phyloP scores from a whole-genome alignment of 2,329 filamentous ascomycete species.

The Xylariales sp. region DNA sequence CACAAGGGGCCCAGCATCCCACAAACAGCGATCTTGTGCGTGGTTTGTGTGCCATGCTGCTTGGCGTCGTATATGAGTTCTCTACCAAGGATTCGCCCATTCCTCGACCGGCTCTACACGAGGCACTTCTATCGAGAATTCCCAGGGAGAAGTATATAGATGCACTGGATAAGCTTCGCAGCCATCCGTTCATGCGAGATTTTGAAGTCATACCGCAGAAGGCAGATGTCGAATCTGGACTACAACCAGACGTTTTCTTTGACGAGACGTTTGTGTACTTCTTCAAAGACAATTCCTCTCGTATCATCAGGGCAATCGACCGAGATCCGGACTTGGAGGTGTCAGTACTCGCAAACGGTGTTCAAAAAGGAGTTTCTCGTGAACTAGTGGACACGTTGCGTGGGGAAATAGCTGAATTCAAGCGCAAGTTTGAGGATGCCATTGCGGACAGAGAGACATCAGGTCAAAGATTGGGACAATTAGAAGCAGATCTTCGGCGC shows the following conservation, averaged over 20 bases:
- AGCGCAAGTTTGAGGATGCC: conserved; percentile 42
- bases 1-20: conserved; percentile 67
- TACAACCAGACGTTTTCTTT: conserved; percentile 78
- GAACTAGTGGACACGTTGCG: conserved; percentile 86
- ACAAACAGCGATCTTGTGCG: conserved; percentile 65
- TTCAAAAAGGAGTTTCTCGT: conserved; percentile 88
- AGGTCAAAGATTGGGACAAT: conserved; percentile 57
- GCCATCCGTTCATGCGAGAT: conserved; percentile 75
- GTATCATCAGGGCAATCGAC: conserved; percentile 79
- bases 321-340: conserved; percentile 86
- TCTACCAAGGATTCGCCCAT: conserved; percentile 96
- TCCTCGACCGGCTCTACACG: conserved; percentile 73
- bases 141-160: conserved; percentile 86
- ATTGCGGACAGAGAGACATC: conserved; percentile 37
- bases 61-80: conserved; percentile 92
- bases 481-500: conserved; percentile 67
- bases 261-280: conserved; percentile 87
- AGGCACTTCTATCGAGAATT: conserved; percentile 70
- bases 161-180: conserved; percentile 70
- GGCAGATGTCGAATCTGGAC: conserved; percentile 40
- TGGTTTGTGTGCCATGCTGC: conserved; percentile 76
- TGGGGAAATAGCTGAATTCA: conserved; percentile 70
- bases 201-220: conserved; percentile 82
- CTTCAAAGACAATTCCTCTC: conserved; percentile 92
- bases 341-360: conserved; percentile 70